Percentiles rank a stretch among this genome's conserved stretches.
These are phyloP conservation scores for Amanita rubescens DNA, from an alignment of 768 basidiomycete species.

Conservation along the genomic window DNA sequence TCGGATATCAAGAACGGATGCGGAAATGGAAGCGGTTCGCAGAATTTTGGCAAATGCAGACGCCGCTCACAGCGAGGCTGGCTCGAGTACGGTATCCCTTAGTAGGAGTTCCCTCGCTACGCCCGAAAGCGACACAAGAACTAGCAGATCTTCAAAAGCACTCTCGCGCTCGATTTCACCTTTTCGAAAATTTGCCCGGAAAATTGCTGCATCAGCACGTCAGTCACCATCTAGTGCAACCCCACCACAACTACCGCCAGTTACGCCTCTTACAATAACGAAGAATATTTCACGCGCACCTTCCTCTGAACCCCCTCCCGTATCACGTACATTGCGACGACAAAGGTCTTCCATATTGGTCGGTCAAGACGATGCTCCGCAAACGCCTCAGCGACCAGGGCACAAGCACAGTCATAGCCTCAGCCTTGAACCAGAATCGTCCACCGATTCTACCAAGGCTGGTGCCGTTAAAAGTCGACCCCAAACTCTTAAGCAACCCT, in stretches of 20 bases:
- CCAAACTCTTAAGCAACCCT: conserved; percentile 38
- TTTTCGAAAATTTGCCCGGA: conserved; percentile 70
- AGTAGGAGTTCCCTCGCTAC: conserved; percentile 53
- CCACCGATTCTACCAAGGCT: conserved; percentile 37
- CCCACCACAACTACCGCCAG: conserved; percentile 27
- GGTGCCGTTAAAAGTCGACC: conserved; percentile 32
- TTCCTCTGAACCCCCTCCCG: conserved; percentile 47
- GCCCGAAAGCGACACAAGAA: conserved; percentile 45
- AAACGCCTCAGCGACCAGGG: conserved; percentile 48
- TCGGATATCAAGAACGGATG: conserved; percentile 72
- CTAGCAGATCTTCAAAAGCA: conserved; percentile 43
- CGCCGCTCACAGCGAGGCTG: conserved; percentile 51
- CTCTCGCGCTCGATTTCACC: conserved; percentile 77
- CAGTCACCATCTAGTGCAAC: conserved; percentile 37
- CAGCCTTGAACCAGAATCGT: conserved; percentile 65
- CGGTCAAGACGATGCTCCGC: conserved; percentile 32
- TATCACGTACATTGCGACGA: conserved; percentile 32
- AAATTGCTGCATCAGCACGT: conserved; percentile 39
- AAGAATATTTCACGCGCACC: conserved; percentile 36
- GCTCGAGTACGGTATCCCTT: conserved; percentile 51
- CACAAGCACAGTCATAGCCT: conserved; percentile 69
- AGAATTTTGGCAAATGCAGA: conserved; percentile 49
- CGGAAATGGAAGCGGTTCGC: conserved; percentile 71
- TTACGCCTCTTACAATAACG: conserved; percentile 42
- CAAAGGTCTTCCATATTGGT: conserved; percentile 54